phyloP scores from a whole-genome alignment of 495 filamentous ascomycete species.

The Penicillium manginii region DNA sequence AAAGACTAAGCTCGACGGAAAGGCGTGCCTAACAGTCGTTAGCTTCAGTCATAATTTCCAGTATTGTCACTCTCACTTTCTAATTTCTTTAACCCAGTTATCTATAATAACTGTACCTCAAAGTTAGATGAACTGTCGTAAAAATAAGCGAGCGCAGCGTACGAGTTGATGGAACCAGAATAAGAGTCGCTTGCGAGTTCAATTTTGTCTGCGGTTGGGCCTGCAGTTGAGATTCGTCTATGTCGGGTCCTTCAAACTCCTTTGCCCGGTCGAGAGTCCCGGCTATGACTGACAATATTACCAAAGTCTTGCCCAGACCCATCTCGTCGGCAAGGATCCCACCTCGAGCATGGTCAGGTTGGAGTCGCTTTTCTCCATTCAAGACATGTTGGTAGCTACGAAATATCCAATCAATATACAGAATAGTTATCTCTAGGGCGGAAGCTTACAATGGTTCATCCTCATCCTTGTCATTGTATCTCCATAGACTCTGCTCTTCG shows the following conservation, averaged over 20 bases:
- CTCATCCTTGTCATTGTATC: conserved; percentile 7
- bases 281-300: conserved; percentile 5
- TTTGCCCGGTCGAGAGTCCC: background rate
- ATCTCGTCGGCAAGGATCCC: conserved; percentile 12
- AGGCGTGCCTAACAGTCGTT: background rate
- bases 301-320: conserved; percentile 7
- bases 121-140: background rate
- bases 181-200: conserved; percentile 5
- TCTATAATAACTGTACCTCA: background rate
- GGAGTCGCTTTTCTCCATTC: conserved; percentile 1
- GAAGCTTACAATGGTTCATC: conserved; percentile 9
- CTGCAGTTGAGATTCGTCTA: background rate
- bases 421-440: background rate
- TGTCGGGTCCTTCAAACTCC: background rate
- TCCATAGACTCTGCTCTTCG: conserved; percentile 3
- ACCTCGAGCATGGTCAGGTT: conserved; percentile 1
- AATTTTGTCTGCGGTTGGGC: background rate
- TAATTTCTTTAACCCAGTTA: conserved; percentile 1
- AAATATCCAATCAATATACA: background rate
- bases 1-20: background rate
- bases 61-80: background rate
- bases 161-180: conserved; percentile 8
- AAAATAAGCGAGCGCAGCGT: background rate
- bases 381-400: conserved; percentile 7
- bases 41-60: background rate